Evolutionary conservation across 345 rosid species (phyloP).

Genomic region (Arabidopsis thaliana): TAIR10.1 NC_003076.8:1188501-1189000

Average conservation of each 20-base stretch:
- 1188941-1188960: slow-evolving; percentile 36
- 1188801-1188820: slow-evolving; percentile 29
- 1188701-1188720: background rate
- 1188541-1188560: slow-evolving; percentile 29
- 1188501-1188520: background rate
- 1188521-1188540: background rate
- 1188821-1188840: background rate
- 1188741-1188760: slow-evolving; percentile 8
- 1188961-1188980: slow-evolving; percentile 11
- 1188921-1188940: slow-evolving; percentile 25
- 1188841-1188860: slow-evolving; percentile 11
- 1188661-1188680: background rate
- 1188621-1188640: slow-evolving; percentile 5
- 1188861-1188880: slow-evolving; percentile 5
- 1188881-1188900: slow-evolving; percentile 23
- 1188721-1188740: slow-evolving; percentile 17
- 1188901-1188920: slow-evolving; percentile 29
- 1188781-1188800: slow-evolving; percentile 31
- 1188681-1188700: background rate
- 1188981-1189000: background rate
- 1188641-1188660: slow-evolving; percentile 19
- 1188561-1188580: slow-evolving; percentile 26
- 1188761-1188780: slow-evolving; percentile 16
- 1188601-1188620: slow-evolving; percentile 37
- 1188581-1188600: slow-evolving; percentile 37